Evolutionary conservation across 805 yeast species (phyloP).

Genomic region (Candida rishiriensis): DNA sequence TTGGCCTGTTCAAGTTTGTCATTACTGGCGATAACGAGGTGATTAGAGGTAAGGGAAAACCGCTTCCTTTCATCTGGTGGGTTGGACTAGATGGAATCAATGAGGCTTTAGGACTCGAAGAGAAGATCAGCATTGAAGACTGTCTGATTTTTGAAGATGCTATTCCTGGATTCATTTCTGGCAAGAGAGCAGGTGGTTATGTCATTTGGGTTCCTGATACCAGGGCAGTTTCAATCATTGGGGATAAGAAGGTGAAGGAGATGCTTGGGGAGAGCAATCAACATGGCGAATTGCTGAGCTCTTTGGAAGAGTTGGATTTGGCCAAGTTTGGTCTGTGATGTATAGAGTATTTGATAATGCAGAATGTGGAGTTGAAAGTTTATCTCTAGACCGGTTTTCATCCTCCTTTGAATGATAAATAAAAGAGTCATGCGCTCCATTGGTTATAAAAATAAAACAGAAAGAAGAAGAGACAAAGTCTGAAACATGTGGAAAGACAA

Average conservation of each 20-base stretch:
- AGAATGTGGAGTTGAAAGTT: neutral
- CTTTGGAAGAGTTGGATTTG: conserved; percentile 51
- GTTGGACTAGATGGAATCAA: conserved; percentile 73
- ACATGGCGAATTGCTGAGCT: conserved; percentile 51
- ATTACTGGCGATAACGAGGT: conserved; percentile 89
- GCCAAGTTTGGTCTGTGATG: conserved; percentile 39
- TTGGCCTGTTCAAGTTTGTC: conserved; percentile 54
- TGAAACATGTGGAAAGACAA: too few species aligned
- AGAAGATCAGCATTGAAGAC: conserved; percentile 57
- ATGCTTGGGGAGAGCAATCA: conserved; percentile 37
- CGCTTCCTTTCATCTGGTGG: conserved; percentile 89
- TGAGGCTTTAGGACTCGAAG: conserved; percentile 35
- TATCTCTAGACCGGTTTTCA: neutral
- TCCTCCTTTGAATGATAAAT: neutral
- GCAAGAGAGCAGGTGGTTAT: conserved; percentile 72
- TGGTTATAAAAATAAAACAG: too few species aligned
- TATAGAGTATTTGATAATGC: neutral
- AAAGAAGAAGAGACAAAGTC: too few species aligned
- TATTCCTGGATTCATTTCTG: conserved; percentile 84
- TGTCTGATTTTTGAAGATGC: conserved; percentile 95
- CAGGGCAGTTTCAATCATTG: conserved; percentile 55
- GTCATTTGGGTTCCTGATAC: conserved; percentile 96
- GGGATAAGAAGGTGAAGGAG: conserved; percentile 42
- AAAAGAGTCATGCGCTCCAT: conserved; percentile 11
- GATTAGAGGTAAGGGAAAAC: conserved; percentile 85